Evolutionary conservation across 306 rosid species (phyloP).

Genomic region (Fagus crenata): DNA sequence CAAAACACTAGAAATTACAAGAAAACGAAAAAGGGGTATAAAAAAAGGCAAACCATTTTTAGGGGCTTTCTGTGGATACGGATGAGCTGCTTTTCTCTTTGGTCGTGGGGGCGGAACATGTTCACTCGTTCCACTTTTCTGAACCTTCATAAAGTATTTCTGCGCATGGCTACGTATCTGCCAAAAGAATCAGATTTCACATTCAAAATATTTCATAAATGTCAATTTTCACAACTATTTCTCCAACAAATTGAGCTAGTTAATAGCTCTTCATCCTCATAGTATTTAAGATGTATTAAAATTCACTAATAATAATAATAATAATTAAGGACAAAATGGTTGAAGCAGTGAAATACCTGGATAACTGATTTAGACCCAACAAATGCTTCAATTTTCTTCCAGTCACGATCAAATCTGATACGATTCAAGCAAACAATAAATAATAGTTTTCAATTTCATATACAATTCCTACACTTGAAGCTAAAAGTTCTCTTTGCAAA

Average conservation of each 20-base stretch:
- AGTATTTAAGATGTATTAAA: neutral
- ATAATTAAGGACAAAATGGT: neutral
- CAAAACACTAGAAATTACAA: conserved; percentile 7
- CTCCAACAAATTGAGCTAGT: neutral
- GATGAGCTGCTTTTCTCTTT: conserved; percentile 91
- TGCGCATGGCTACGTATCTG: conserved; percentile 99
- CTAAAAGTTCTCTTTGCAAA: neutral
- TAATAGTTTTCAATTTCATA: neutral
- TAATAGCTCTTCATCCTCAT: neutral
- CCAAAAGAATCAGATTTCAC: conserved; percentile 14
- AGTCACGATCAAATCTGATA: conserved; percentile 91
- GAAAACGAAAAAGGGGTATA: neutral
- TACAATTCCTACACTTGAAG: neutral
- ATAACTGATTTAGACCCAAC: conserved; percentile 95
- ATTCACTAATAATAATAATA: neutral
- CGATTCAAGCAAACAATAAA: conserved; percentile 15
- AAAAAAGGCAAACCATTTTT: conserved; percentile 51
- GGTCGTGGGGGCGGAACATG: conserved; percentile 98
- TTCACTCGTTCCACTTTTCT: conserved; percentile 84
- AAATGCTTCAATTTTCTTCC: conserved; percentile 99
- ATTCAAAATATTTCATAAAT: neutral
- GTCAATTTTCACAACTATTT: neutral
- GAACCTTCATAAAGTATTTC: conserved; percentile 90
- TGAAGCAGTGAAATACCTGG: conserved; percentile 56
- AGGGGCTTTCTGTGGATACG: conserved; percentile 96